Percentiles rank a stretch among this genome's conserved stretches.
Evolutionary conservation across 169 alveolate species (phyloP).

Genomic region (Toxoplasma gondii): DNA sequence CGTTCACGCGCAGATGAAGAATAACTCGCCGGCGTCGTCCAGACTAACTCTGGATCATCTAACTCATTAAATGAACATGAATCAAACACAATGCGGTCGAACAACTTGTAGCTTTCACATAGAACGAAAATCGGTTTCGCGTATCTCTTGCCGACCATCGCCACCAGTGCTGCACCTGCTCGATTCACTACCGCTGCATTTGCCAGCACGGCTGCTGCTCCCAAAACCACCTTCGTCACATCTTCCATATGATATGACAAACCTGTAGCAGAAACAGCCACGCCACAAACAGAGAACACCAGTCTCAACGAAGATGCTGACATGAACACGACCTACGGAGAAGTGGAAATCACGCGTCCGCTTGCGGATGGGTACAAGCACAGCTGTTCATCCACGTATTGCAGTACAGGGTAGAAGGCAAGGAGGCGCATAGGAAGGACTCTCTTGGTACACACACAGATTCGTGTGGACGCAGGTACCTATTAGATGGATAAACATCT

Average conservation of each 20-base stretch:
- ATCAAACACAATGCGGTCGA: constrained; percentile 38
- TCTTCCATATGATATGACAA: constrained; percentile 28
- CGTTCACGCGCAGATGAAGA: neutral
- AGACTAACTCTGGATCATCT: constrained; percentile 32
- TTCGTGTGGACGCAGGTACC: neutral
- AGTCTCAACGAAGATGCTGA: neutral
- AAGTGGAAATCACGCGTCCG: neutral
- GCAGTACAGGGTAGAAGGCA: too few species aligned
- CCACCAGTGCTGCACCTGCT: constrained; percentile 47
- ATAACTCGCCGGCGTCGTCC: constrained; percentile 25
- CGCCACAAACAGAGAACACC: neutral
- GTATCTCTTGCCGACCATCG: constrained; percentile 16
- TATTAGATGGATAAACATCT: neutral
- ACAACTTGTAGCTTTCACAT: constrained; percentile 45
- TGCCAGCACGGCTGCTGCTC: constrained; percentile 52
- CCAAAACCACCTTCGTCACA: constrained; percentile 42
- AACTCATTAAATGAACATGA: constrained; percentile 49
- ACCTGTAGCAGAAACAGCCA: constrained; percentile 15
- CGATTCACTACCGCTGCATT: constrained; percentile 44
- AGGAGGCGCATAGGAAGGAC: too few species aligned
- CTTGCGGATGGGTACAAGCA: neutral
- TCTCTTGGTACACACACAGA: neutral
- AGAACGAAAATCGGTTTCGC: constrained; percentile 43
- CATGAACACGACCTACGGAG: neutral
- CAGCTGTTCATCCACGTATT: neutral